Conservation (phyloP, 345 rosid genomes). For the Sisymbrium altissimum region DNA sequence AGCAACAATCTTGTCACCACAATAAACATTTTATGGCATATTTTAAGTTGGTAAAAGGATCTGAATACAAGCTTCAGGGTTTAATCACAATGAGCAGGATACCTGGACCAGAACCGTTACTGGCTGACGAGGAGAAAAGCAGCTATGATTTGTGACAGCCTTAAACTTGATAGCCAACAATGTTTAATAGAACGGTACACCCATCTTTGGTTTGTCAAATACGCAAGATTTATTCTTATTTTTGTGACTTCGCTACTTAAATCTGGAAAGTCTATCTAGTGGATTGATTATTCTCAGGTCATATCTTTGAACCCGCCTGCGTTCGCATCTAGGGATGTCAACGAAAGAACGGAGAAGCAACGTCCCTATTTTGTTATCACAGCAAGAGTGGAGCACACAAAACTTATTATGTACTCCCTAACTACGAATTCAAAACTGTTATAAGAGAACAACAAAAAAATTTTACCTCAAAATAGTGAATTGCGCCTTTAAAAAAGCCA, state of each 20-base stretch:
- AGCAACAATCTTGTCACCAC: too few relatives aligned
- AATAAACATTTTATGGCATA: too few relatives aligned
- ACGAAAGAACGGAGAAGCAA: slow-evolving; percentile 10
- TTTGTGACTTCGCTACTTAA: background rate
- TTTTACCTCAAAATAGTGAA: slow-evolving; percentile 94
- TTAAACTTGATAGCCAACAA: slow-evolving; percentile 1
- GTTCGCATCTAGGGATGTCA: slow-evolving; percentile 2
- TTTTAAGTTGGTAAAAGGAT: slow-evolving; percentile 1
- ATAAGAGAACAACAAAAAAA: slow-evolving; percentile 5
- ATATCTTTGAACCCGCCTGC: background rate
- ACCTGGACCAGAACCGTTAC: slow-evolving; percentile 11
- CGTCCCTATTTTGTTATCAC: slow-evolving; percentile 4
- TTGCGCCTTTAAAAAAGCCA: slow-evolving; percentile 90
- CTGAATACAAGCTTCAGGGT: background rate
- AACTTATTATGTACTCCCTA: background rate
- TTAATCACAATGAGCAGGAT: slow-evolving; percentile 3
- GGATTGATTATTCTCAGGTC: background rate
- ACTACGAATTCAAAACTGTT: slow-evolving; percentile 4
- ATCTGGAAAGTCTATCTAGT: slow-evolving; percentile 4
- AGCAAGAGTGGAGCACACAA: slow-evolving; percentile 7
- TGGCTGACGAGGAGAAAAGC: background rate
- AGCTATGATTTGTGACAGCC: slow-evolving; percentile 6
- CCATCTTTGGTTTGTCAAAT: background rate
- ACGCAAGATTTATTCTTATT: background rate
- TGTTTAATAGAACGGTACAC: background rate